These are phyloP conservation scores for Vickermania ingenoplastis DNA, from an alignment of 208 protist genomes.

Conservation along the genomic window DNA sequence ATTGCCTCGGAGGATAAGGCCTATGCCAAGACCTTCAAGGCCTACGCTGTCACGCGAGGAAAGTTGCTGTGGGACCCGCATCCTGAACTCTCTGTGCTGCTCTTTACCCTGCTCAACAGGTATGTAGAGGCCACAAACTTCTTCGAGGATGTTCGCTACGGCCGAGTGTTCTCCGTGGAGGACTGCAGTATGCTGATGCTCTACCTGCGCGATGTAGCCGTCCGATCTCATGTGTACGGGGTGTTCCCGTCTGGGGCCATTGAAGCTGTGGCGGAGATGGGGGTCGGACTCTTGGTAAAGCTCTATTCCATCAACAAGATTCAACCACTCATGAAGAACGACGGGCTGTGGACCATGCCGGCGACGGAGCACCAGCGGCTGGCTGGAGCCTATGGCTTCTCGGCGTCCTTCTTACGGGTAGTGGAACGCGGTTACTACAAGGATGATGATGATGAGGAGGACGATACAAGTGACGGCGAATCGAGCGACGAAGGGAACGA, in stretches of 20 bases:
- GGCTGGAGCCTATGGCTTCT: not conserved
- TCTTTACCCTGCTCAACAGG: conserved; percentile 67
- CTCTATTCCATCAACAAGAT: conserved; percentile 66
- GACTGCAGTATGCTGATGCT: conserved; percentile 55
- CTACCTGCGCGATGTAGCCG: conserved; percentile 62
- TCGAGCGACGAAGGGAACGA: too few relatives aligned
- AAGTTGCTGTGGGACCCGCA: conserved; percentile 60
- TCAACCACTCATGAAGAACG: not conserved
- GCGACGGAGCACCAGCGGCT: not conserved
- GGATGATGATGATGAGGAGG: conserved; percentile 2
- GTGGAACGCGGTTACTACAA: not conserved
- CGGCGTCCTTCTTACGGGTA: not conserved
- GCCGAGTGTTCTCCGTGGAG: conserved; percentile 19
- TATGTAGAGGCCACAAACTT: conserved; percentile 71
- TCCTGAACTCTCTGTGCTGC: conserved; percentile 57
- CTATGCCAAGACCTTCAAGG: too few relatives aligned
- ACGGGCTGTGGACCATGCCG: not conserved
- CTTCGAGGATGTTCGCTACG: conserved; percentile 27
- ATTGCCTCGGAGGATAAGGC: too few relatives aligned
- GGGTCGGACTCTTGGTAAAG: conserved; percentile 43
- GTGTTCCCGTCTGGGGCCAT: conserved; percentile 49
- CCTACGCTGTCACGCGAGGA: too few relatives aligned
- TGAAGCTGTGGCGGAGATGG: conserved; percentile 64
- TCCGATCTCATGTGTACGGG: conserved; percentile 61
- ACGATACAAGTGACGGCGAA: not conserved